A percentile compares a stretch with the other conserved stretches of the same genome.
Evolutionary conservation across 345 rosid genomes (phyloP).

Genomic region (Microcos paniculata): DNA sequence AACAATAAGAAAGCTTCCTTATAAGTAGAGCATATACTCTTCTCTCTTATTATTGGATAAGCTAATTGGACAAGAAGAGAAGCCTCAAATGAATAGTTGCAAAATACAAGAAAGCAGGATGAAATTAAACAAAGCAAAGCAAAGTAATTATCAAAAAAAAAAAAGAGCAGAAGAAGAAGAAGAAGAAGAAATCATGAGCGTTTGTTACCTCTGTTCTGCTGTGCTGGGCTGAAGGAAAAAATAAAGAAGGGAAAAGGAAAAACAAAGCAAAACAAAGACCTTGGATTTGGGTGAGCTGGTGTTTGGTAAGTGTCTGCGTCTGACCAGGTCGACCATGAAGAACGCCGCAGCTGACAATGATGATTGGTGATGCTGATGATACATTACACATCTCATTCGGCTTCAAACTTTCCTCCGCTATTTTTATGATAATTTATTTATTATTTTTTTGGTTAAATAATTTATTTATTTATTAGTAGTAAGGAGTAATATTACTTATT

Average conservation of each 20-base stretch:
- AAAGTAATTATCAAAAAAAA: not conserved
- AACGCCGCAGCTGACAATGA: not conserved
- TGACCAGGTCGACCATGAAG: conserved; percentile 19
- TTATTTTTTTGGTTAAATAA: not conserved
- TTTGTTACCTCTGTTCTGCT: not conserved
- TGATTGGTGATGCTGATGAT: not conserved
- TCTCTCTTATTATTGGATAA: not conserved
- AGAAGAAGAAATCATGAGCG: not conserved
- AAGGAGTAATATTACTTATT: no score
- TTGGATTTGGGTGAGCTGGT: not conserved
- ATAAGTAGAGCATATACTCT: not conserved
- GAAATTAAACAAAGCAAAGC: not conserved
- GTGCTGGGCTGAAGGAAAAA: not conserved
- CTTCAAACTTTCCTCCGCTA: not conserved
- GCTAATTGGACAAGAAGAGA: not conserved
- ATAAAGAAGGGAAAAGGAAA: not conserved
- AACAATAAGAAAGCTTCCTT: not conserved
- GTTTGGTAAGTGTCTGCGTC: conserved; percentile 14
- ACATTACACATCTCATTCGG: not conserved
- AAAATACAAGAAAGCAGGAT: not conserved
- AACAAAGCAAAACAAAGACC: not conserved
- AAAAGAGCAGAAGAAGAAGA: not conserved
- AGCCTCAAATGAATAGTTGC: not conserved
- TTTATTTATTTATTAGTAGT: not conserved
- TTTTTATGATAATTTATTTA: not conserved